Conservation (phyloP, 116 monocot genomes). For the Thalassia testudinum region DNA sequence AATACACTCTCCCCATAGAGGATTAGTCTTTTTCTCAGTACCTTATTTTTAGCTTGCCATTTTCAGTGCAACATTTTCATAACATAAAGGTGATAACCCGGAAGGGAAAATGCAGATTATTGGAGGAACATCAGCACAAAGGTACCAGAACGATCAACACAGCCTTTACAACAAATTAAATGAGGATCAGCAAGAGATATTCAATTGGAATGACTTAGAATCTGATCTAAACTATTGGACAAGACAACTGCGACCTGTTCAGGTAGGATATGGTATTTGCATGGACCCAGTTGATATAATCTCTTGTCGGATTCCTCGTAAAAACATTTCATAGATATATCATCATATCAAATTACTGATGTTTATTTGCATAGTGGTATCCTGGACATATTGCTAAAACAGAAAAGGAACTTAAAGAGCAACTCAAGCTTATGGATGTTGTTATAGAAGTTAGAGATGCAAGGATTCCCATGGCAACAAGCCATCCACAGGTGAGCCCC, state of each 20-base stretch:
- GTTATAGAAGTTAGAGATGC: constrained; percentile 97
- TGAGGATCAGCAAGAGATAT: constrained; percentile 20
- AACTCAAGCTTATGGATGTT: constrained; percentile 95
- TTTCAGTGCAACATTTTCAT: too few species aligned
- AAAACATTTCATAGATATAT: neutral
- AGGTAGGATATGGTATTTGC: constrained; percentile 36
- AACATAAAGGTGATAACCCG: too few species aligned
- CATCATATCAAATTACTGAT: neutral
- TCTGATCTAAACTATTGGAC: constrained; percentile 72
- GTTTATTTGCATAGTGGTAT: constrained; percentile 59
- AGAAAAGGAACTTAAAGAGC: constrained; percentile 82
- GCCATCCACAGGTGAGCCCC: constrained; percentile 67
- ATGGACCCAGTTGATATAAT: neutral
- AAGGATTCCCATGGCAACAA: constrained; percentile 77
- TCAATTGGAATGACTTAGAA: constrained; percentile 58
- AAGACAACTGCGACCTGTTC: constrained; percentile 71
- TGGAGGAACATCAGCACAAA: too few species aligned
- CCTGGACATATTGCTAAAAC: constrained; percentile 98
- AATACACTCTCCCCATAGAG: too few species aligned
- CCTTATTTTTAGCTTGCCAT: too few species aligned
- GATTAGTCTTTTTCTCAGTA: too few species aligned
- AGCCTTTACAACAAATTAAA: neutral
- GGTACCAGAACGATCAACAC: too few species aligned
- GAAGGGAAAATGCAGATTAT: too few species aligned
- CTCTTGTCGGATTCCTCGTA: neutral